These are phyloP conservation scores for Aspergillus nanangensis DNA, from an alignment of 495 filamentous ascomycete genomes.

Conservation along the genomic window DNA sequence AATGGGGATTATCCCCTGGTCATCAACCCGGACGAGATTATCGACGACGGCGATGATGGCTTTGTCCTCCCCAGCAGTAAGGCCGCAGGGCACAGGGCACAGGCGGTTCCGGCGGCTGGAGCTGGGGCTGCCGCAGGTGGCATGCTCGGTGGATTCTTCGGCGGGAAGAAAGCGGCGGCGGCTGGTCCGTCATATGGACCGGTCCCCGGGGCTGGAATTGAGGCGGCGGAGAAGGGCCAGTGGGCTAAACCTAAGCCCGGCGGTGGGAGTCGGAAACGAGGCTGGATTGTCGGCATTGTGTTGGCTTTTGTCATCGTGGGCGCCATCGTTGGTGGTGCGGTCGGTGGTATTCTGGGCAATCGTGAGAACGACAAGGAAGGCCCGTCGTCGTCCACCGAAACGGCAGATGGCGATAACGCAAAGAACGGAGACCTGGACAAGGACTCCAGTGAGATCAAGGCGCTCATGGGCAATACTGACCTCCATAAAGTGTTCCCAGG, in stretches of 20 bases:
- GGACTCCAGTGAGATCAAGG: constrained; percentile 75
- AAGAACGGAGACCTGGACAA: constrained; percentile 61
- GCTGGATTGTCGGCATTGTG: constrained; percentile 63
- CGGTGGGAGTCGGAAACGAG: constrained; percentile 61
- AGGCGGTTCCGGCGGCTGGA: constrained; percentile 40
- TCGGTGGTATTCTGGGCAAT: constrained; percentile 64
- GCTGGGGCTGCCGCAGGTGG: constrained; percentile 55
- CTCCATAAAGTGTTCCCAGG: constrained; percentile 94
- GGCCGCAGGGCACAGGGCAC: constrained; percentile 40
- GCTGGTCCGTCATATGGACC: constrained; percentile 44
- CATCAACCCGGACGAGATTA: constrained; percentile 75
- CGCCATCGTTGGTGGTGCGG: constrained; percentile 71
- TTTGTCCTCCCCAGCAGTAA: constrained; percentile 44
- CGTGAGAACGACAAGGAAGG: constrained; percentile 25
- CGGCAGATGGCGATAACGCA: not conserved
- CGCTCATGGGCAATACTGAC: constrained; percentile 69
- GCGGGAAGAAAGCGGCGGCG: constrained; percentile 38
- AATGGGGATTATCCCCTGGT: constrained; percentile 42
- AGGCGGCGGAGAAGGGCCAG: constrained; percentile 17
- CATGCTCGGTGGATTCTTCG: constrained; percentile 36
- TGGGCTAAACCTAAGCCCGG: constrained; percentile 55
- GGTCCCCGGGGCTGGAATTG: constrained; percentile 41
- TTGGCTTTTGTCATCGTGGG: constrained; percentile 59
- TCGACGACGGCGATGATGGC: constrained; percentile 83
- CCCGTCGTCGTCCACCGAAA: constrained; percentile 3